Conservation (phyloP, 2,329 filamentous ascomycete genomes). For the Alternaria infectoria region DNA sequence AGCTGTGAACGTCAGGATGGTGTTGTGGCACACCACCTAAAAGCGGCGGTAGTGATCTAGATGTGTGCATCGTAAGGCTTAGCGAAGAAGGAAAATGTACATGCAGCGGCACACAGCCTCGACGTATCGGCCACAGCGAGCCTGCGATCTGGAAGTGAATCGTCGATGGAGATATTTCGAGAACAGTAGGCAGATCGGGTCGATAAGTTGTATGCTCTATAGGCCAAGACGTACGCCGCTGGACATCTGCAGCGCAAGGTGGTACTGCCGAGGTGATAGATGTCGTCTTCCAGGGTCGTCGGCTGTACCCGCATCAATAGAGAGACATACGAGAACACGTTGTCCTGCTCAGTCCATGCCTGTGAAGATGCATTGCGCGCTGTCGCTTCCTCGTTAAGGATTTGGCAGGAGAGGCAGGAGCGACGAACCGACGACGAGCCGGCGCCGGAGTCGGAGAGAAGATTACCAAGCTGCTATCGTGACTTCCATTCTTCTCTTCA, state of each 20-base stretch:
- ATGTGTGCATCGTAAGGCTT: constrained; percentile 1
- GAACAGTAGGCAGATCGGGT: not conserved
- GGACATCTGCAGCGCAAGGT: not conserved
- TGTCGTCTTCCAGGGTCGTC: not conserved
- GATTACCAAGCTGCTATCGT: not conserved
- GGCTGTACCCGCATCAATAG: not conserved
- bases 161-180: not conserved
- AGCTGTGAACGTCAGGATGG: not conserved
- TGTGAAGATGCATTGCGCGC: not conserved
- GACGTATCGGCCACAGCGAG: not conserved
- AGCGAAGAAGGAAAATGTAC: not conserved
- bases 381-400: not conserved
- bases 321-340: not conserved
- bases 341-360: not conserved
- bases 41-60: constrained; percentile 6
- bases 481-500: not conserved
- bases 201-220: not conserved
- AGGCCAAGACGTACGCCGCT: not conserved
- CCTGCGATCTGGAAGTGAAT: not conserved
- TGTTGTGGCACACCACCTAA: not conserved
- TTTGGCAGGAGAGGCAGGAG: not conserved
- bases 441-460: not conserved
- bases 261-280: not conserved
- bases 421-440: not conserved
- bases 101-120: not conserved